Conservation (phyloP, 768 basidiomycete genomes). For the Kwoniella dendrophila region DNA sequence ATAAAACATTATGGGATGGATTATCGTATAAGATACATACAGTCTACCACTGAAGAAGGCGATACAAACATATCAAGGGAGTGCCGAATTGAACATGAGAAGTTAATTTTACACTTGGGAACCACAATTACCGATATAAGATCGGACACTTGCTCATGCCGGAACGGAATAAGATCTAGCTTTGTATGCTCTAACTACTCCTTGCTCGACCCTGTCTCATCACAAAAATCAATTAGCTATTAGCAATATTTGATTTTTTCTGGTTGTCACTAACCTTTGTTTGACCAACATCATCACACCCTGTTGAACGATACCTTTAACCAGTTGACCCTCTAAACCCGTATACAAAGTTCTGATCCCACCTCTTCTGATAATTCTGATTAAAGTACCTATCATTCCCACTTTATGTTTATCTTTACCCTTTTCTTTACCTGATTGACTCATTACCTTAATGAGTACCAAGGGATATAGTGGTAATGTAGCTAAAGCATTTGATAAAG, state of each 20-base stretch:
- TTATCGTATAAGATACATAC: not conserved
- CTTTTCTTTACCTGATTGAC: slow-evolving; percentile 26
- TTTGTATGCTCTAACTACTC: slow-evolving; percentile 27
- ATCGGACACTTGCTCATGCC: slow-evolving; percentile 6
- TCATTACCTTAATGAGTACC: slow-evolving; percentile 38
- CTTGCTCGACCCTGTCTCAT: slow-evolving; percentile 38
- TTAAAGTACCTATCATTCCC: slow-evolving; percentile 15
- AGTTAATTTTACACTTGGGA: no score
- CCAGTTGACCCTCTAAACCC: slow-evolving; percentile 43
- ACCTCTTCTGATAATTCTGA: slow-evolving; percentile 20
- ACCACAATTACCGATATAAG: no score
- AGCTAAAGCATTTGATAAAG: slow-evolving; percentile 42
- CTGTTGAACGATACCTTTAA: slow-evolving; percentile 48
- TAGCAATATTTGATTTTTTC: not conserved
- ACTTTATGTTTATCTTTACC: slow-evolving; percentile 3
- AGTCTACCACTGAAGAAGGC: no score
- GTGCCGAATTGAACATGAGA: no score
- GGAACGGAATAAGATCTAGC: slow-evolving; percentile 7
- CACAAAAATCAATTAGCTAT: not conserved
- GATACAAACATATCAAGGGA: no score
- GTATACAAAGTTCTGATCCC: slow-evolving; percentile 39
- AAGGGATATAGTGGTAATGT: slow-evolving; percentile 47
- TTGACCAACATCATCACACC: slow-evolving; percentile 52
- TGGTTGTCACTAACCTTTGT: slow-evolving; percentile 36
- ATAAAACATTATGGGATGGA: not conserved